Conservation (phyloP, 1,284 basidiomycete species). For the Cutaneotrichosporon daszewskae region DNA sequence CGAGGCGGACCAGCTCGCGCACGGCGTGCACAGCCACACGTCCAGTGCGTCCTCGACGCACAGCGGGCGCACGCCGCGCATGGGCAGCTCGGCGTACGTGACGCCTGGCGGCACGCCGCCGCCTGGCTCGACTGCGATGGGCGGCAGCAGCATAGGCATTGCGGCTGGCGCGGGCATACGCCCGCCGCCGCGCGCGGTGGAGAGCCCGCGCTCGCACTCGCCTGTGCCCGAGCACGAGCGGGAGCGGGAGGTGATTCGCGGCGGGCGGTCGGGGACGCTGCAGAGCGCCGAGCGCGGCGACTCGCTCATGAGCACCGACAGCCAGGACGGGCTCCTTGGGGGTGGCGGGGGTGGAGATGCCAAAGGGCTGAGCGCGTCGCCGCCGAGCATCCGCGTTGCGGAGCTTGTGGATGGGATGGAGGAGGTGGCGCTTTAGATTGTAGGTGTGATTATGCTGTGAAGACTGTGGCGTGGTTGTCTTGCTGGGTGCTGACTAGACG, state of each 20-base stretch:
- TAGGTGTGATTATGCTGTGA: too few species aligned
- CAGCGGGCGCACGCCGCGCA: background rate
- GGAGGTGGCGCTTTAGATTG: conserved; percentile 11
- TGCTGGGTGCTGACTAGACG: too few species aligned
- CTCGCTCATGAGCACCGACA: conserved; percentile 21
- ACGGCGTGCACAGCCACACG: background rate
- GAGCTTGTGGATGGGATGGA: conserved; percentile 6
- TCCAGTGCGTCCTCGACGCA: background rate
- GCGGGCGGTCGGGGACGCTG: conserved; percentile 3
- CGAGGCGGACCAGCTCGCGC: conserved; percentile 7
- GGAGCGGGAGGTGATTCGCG: conserved; percentile 10
- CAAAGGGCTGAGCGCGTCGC: background rate
- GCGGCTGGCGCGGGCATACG: conserved; percentile 18
- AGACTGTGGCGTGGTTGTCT: too few species aligned
- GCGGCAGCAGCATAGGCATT: background rate
- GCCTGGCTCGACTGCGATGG: background rate
- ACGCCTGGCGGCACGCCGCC: conserved; percentile 1
- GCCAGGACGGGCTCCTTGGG: conserved; percentile 25
- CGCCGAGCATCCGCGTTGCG: background rate
- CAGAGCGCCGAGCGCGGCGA: background rate
- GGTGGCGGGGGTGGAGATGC: conserved; percentile 6
- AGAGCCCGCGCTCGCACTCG: conserved; percentile 7
- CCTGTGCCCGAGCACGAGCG: background rate
- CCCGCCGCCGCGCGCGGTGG: conserved; percentile 26
- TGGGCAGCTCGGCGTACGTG: background rate